phyloP scores from a whole-genome alignment of 176 grass and related monocot species.

The Ensete glaucum region DNA sequence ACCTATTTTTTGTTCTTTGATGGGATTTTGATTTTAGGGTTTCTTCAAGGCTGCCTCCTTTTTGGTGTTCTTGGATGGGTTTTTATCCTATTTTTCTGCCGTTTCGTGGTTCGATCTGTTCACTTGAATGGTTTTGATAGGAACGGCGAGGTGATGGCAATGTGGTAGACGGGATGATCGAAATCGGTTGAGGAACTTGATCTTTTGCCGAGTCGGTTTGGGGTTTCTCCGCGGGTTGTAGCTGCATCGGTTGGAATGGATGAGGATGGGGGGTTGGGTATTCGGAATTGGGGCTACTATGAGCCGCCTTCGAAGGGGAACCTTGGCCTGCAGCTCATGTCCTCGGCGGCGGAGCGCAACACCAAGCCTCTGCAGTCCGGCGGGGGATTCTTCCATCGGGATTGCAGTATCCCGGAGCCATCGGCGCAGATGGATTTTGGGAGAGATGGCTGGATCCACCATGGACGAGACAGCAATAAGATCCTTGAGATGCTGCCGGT shows the following conservation, averaged over 20 bases:
- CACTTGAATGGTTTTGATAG: constrained; percentile 12
- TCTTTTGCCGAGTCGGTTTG: neutral
- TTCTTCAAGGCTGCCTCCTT: neutral
- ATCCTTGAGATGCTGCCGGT: constrained; percentile 20
- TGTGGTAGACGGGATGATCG: constrained; percentile 28
- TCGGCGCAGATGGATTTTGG: neutral
- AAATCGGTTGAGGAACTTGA: constrained; percentile 4
- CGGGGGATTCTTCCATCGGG: constrained; percentile 16
- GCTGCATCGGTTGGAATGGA: constrained; percentile 35
- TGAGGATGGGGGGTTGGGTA: constrained; percentile 53
- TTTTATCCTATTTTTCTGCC: neutral
- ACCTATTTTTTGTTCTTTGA: neutral
- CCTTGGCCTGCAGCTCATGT: constrained; percentile 74
- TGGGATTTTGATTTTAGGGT: neutral
- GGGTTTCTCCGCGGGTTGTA: constrained; percentile 5
- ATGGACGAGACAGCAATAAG: constrained; percentile 14
- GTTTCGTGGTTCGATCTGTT: constrained; percentile 17
- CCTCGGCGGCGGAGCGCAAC: constrained; percentile 42
- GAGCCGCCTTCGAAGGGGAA: constrained; percentile 49
- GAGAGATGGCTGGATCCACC: neutral
- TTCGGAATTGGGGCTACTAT: constrained; percentile 90
- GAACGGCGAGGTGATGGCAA: constrained; percentile 19
- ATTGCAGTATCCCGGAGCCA: neutral
- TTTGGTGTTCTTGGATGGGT: neutral
- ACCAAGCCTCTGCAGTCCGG: constrained; percentile 43